A percentile compares a stretch with the other conserved stretches of the same genome.
Evolutionary conservation across 495 filamentous ascomycete genomes (phyloP).

Genomic region (Aspergillus baeticus): DNA sequence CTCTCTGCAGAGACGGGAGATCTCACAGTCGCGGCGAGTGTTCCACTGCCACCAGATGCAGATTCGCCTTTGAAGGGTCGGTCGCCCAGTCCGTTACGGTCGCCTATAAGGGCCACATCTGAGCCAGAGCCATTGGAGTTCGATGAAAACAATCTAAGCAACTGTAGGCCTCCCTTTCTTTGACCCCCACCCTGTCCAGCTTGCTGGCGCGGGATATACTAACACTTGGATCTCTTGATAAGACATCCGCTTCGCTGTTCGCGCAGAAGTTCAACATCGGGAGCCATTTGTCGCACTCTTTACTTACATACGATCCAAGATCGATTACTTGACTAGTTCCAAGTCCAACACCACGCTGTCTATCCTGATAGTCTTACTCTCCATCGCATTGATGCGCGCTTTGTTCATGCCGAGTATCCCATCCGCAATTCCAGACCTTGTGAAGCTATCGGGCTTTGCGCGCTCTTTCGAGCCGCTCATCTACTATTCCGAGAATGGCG

Average conservation of each 20-base stretch:
- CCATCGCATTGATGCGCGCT: constrained; percentile 58
- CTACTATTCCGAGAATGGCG: constrained; percentile 85
- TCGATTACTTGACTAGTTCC: constrained; percentile 52
- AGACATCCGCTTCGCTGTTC: constrained; percentile 85
- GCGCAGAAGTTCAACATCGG: constrained; percentile 83
- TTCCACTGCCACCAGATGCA: constrained; percentile 52
- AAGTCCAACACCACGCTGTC: constrained; percentile 67
- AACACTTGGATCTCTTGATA: constrained; percentile 22
- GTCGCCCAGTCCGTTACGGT: constrained; percentile 49
- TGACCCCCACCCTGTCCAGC: constrained; percentile 28
- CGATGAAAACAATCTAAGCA: constrained; percentile 47
- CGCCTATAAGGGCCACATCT: constrained; percentile 21
- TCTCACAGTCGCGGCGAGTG: constrained; percentile 54
- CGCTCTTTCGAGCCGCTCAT: constrained; percentile 89
- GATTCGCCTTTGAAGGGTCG: constrained; percentile 52
- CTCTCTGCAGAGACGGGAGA: constrained; percentile 45
- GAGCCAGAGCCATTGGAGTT: constrained; percentile 34
- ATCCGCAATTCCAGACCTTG: constrained; percentile 77
- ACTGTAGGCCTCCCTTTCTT: constrained; percentile 48
- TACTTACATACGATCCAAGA: constrained; percentile 56
- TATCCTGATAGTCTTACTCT: constrained; percentile 54
- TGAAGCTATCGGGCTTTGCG: constrained; percentile 84
- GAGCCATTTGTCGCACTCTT: constrained; percentile 80
- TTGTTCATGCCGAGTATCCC: constrained; percentile 65
- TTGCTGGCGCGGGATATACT: constrained; percentile 32